These are phyloP conservation scores for Hanseniaspora lindneri DNA, from an alignment of 805 yeast species.

Conservation along the genomic window DNA sequence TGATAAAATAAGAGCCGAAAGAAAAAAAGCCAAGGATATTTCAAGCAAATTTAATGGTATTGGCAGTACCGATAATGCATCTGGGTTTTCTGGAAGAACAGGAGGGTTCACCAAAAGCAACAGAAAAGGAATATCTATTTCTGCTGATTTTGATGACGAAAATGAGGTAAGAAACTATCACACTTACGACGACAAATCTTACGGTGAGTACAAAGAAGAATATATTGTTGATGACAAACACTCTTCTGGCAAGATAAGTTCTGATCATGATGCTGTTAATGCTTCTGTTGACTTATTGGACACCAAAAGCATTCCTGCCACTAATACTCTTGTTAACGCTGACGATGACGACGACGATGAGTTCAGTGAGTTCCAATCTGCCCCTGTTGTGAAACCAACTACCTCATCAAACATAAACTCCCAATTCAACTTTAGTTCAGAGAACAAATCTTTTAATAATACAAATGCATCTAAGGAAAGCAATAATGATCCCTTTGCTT, in stretches of 20 bases:
- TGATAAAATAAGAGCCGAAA: slow-evolving; percentile 59
- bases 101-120: slow-evolving; percentile 17
- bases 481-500: slow-evolving; percentile 58
- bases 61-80: slow-evolving; percentile 36
- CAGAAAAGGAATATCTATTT: slow-evolving; percentile 27
- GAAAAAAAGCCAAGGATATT: slow-evolving; percentile 82
- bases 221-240: slow-evolving; percentile 33
- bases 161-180: slow-evolving; percentile 40
- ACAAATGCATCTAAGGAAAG: slow-evolving; percentile 21
- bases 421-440: slow-evolving; percentile 16
- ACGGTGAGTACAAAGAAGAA: slow-evolving; percentile 24
- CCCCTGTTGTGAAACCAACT: slow-evolving; percentile 32
- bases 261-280: no score
- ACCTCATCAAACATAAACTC: slow-evolving; percentile 26
- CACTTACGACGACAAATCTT: slow-evolving; percentile 23
- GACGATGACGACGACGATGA: slow-evolving; percentile 56
- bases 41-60: slow-evolving; percentile 75
- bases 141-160: slow-evolving; percentile 37
- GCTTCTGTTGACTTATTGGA: slow-evolving; percentile 10
- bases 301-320: background rate
- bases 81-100: slow-evolving; percentile 15
- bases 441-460: slow-evolving; percentile 17
- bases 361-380: slow-evolving; percentile 72
- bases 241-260: slow-evolving; percentile 30
- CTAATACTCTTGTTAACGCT: slow-evolving; percentile 24